Evolutionary conservation across 352 stramenopile genomes (phyloP).

Genomic region (Pythium myriotylum): DNA sequence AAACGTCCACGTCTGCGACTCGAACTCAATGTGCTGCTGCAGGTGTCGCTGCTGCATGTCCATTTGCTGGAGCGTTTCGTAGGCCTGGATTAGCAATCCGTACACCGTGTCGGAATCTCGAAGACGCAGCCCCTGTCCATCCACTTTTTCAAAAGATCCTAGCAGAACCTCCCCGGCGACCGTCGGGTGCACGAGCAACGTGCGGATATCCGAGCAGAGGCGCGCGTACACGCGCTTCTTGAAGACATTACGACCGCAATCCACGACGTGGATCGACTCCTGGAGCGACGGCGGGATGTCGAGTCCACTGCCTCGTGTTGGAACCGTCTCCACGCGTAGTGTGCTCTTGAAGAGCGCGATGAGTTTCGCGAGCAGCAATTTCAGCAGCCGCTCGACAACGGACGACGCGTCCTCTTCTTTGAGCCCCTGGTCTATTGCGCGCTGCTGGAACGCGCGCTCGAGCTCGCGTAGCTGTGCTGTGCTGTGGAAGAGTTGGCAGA

Average conservation of each 20-base stretch:
- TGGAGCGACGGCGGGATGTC: not conserved
- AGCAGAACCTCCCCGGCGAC: slow-evolving; percentile 61
- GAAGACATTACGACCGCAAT: slow-evolving; percentile 70
- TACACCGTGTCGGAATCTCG: slow-evolving; percentile 45
- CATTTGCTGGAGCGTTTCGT: slow-evolving; percentile 78
- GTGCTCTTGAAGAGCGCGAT: slow-evolving; percentile 65
- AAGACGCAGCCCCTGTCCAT: not conserved
- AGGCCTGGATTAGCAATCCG: slow-evolving; percentile 54
- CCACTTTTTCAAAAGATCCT: slow-evolving; percentile 44
- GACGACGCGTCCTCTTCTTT: slow-evolving; percentile 13
- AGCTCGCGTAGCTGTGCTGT: slow-evolving; percentile 73
- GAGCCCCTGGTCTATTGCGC: slow-evolving; percentile 2
- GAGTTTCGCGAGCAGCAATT: slow-evolving; percentile 67
- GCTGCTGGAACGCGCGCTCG: slow-evolving; percentile 44
- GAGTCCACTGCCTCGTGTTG: slow-evolving; percentile 27
- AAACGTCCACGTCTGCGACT: slow-evolving; percentile 83
- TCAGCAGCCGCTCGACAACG: slow-evolving; percentile 67
- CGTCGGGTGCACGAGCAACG: slow-evolving; percentile 68
- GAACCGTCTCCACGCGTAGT: slow-evolving; percentile 57
- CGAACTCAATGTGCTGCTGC: slow-evolving; percentile 77
- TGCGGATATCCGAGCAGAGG: slow-evolving; percentile 81
- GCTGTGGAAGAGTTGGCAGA: slow-evolving; percentile 87
- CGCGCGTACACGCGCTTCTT: slow-evolving; percentile 80
- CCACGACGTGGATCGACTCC: slow-evolving; percentile 55
- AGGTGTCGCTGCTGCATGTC: slow-evolving; percentile 74